These are phyloP conservation scores for Loxodes magnus DNA, from an alignment of 73 alveolate species.

Conservation along the genomic window DNA sequence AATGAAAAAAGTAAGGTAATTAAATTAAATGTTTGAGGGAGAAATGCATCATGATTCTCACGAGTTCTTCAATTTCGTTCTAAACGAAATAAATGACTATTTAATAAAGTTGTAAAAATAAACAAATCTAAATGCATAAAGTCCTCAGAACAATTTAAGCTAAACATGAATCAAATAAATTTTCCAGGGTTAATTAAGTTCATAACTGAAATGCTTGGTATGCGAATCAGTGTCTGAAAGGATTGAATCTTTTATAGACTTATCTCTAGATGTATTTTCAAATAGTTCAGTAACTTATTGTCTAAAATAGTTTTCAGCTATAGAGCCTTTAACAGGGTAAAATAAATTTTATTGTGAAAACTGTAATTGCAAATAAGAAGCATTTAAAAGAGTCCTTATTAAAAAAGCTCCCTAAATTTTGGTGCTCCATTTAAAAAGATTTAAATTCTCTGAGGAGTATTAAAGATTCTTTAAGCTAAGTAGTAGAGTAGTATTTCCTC, in stretches of 20 bases:
- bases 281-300: slow-evolving; percentile 43
- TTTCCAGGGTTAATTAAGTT: slow-evolving; percentile 52
- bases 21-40: slow-evolving; percentile 35
- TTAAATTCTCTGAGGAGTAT: slow-evolving; percentile 37
- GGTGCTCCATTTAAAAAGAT: slow-evolving; percentile 68
- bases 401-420: slow-evolving; percentile 56
- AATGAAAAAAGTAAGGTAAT: slow-evolving; percentile 22
- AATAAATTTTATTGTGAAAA: slow-evolving; percentile 70
- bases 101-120: slow-evolving; percentile 14
- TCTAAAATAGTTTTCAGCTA: slow-evolving; percentile 40
- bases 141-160: not conserved
- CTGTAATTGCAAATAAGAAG: slow-evolving; percentile 57
- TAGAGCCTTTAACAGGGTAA: slow-evolving; percentile 43
- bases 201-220: slow-evolving; percentile 32
- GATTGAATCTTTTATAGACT: slow-evolving; percentile 54
- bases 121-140: not conserved
- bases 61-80: slow-evolving; percentile 48
- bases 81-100: slow-evolving; percentile 29
- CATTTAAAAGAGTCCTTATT: slow-evolving; percentile 45
- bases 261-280: slow-evolving; percentile 59
- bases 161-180: slow-evolving; percentile 35
- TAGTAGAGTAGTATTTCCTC: slow-evolving; percentile 33
- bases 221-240: slow-evolving; percentile 45
- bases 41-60: slow-evolving; percentile 67
- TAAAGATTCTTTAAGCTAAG: slow-evolving; percentile 30